A percentile compares a stretch with the other conserved stretches of the same genome.
Conservation (phyloP, 2,329 filamentous ascomycete genomes). For the Nemania sp. region DNA sequence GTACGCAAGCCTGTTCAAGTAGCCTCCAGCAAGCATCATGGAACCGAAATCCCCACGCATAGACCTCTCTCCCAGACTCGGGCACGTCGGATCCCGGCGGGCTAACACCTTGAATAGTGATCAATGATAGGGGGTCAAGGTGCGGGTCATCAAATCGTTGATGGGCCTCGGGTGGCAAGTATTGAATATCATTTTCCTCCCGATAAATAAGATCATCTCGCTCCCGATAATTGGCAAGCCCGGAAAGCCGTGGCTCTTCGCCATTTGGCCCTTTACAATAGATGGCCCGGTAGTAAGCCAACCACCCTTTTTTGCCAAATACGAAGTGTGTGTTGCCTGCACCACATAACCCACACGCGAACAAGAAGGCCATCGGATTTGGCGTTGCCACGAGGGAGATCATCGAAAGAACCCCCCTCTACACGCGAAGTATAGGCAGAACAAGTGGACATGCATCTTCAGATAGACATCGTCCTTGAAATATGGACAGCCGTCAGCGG, state of each 20-base stretch:
- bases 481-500: background rate
- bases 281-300: conserved; percentile 43
- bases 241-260: conserved; percentile 41
- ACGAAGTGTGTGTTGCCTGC: conserved; percentile 27
- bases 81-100: conserved; percentile 35
- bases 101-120: conserved; percentile 40
- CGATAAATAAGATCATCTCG: too few relatives aligned
- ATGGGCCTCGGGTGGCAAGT: conserved; percentile 39
- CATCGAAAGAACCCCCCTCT: background rate
- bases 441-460: too few relatives aligned
- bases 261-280: conserved; percentile 40
- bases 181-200: conserved; percentile 26
- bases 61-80: conserved; percentile 33
- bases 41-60: conserved; percentile 46
- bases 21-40: conserved; percentile 48
- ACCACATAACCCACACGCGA: conserved; percentile 44
- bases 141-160: conserved; percentile 41
- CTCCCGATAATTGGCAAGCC: conserved; percentile 40
- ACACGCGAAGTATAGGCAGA: background rate
- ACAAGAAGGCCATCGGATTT: background rate
- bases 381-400: background rate
- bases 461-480: too few relatives aligned
- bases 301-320: conserved; percentile 40
- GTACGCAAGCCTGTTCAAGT: conserved; percentile 43
- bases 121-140: conserved; percentile 31